Evolutionary conservation across 2,329 filamentous ascomycete species (phyloP).

Genomic region (Exophiala mesophila): DNA sequence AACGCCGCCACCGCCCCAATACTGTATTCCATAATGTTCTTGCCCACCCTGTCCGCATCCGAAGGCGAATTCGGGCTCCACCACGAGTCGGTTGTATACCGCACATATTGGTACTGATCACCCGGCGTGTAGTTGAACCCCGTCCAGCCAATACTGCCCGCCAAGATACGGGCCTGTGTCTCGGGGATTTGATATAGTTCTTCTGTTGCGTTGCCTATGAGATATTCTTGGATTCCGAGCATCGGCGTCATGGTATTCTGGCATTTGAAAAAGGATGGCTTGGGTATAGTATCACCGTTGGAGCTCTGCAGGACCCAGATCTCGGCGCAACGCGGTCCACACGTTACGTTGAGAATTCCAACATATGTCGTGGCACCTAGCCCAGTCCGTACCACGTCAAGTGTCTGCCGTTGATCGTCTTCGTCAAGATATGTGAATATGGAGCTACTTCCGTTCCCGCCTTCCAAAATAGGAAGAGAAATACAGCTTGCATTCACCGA

Average conservation of each 20-base stretch:
- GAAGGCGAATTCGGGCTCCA: conserved; percentile 15
- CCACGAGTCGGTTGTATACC: conserved; percentile 17
- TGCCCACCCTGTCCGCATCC: conserved; percentile 9
- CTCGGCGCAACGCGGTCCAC: conserved; percentile 24
- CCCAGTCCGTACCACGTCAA: conserved; percentile 14
- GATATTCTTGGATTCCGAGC: conserved; percentile 14
- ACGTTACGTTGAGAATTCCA: conserved; percentile 20
- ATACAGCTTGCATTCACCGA: conserved; percentile 13
- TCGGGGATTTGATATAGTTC: conserved; percentile 17
- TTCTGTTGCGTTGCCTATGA: conserved; percentile 7
- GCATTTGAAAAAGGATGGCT: conserved; percentile 21
- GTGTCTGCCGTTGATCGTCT: conserved; percentile 1
- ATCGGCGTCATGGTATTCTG: conserved; percentile 18
- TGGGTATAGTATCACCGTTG: conserved; percentile 10
- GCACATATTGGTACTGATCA: conserved; percentile 15
- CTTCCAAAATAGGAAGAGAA: conserved; percentile 9
- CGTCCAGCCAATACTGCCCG: conserved; percentile 24
- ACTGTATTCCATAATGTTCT: conserved; percentile 20
- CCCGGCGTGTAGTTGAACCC: conserved; percentile 16
- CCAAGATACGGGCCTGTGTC: conserved; percentile 19
- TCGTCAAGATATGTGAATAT: conserved; percentile 17
- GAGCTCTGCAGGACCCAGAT: conserved; percentile 20
- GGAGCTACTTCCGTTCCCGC: conserved; percentile 11
- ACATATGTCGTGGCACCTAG: conserved; percentile 21
- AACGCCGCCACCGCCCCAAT: conserved; percentile 24